These are phyloP conservation scores for Cudoniella acicularis DNA, from an alignment of 495 filamentous ascomycete genomes.

Conservation along the genomic window DNA sequence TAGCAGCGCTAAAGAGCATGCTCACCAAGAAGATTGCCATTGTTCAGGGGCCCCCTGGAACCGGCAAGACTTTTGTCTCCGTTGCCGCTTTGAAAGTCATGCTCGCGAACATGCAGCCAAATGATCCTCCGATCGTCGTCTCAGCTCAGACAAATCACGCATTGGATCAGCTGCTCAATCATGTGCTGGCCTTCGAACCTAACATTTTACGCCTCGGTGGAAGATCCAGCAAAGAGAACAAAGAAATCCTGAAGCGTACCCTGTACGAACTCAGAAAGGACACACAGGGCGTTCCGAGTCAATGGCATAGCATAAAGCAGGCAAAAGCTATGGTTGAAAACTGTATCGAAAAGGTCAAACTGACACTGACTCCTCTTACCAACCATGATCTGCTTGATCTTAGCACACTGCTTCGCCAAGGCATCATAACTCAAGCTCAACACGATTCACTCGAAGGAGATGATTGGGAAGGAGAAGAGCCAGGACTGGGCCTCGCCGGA, in stretches of 20 bases:
- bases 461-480: constrained; percentile 49
- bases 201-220: constrained; percentile 78
- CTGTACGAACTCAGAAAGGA: constrained; percentile 55
- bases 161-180: constrained; percentile 74
- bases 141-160: constrained; percentile 80
- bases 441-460: constrained; percentile 51
- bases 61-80: constrained; percentile 82
- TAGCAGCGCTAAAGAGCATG: constrained; percentile 52
- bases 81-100: constrained; percentile 66
- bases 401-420: constrained; percentile 39
- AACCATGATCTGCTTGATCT: not conserved
- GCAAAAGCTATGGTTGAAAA: not conserved
- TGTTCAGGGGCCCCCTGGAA: constrained; percentile 88
- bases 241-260: constrained; percentile 60
- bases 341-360: constrained; percentile 36
- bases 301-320: not conserved
- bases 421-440: constrained; percentile 60
- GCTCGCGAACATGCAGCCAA: constrained; percentile 53
- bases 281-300: not conserved
- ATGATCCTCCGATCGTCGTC: constrained; percentile 52
- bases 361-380: constrained; percentile 43
- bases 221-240: constrained; percentile 58
- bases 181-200: constrained; percentile 60
- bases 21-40: constrained; percentile 72
- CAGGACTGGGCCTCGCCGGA: not conserved